phyloP scores from a whole-genome alignment of 495 filamentous ascomycete species.

The Parathielavia hyrcaniae region DNA sequence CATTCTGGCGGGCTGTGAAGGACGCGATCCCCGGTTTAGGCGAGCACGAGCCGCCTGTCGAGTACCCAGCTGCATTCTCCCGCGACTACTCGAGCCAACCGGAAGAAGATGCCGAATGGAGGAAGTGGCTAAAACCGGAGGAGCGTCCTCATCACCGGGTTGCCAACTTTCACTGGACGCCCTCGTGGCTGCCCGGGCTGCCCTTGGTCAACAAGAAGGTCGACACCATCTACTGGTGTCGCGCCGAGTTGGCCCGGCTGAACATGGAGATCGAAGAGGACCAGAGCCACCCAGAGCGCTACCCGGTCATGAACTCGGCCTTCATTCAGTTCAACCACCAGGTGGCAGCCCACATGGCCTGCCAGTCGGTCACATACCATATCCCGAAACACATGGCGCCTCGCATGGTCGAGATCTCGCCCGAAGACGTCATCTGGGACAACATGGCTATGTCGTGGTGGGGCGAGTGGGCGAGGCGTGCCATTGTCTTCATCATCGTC shows the following conservation, averaged over 20 bases:
- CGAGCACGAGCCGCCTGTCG: constrained; percentile 33
- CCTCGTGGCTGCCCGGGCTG: constrained; percentile 66
- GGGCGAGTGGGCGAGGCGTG: constrained; percentile 73
- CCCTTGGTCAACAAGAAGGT: constrained; percentile 84
- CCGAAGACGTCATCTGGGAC: constrained; percentile 92
- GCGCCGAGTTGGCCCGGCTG: constrained; percentile 77
- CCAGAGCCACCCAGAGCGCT: constrained; percentile 78
- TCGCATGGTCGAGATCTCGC: constrained; percentile 84
- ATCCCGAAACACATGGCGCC: constrained; percentile 92
- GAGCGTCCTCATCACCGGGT: constrained; percentile 82
- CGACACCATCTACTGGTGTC: constrained; percentile 89
- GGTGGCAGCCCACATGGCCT: constrained; percentile 96
- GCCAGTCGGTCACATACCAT: constrained; percentile 86
- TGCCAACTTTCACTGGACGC: constrained; percentile 67
- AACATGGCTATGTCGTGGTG: constrained; percentile 98
- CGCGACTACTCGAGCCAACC: constrained; percentile 56
- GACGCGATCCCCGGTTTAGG: constrained; percentile 36
- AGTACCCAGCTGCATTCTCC: constrained; percentile 69
- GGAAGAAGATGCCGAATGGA: constrained; percentile 71
- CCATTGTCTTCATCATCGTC: constrained; percentile 59
- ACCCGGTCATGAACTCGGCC: constrained; percentile 92
- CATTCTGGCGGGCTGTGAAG: constrained; percentile 43
- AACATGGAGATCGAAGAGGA: constrained; percentile 93
- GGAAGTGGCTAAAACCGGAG: constrained; percentile 69
- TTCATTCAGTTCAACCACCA: constrained; percentile 99